Conservation (phyloP, 2,329 filamentous ascomycete species). For the Raffaelea arxii region DNA sequence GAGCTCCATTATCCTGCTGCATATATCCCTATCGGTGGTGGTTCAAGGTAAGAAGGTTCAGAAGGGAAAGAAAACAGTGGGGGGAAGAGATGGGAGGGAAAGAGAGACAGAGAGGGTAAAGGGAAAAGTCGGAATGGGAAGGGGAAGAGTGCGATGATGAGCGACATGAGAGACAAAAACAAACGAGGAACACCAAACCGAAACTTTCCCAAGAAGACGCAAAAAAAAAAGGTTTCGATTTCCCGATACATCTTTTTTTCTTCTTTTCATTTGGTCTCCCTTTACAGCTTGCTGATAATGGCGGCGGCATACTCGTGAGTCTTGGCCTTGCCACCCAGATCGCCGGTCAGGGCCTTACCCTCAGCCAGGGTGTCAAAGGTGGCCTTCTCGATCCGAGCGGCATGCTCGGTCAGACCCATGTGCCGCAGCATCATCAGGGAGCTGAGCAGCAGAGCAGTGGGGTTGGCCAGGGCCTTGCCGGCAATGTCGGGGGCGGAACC, state of each 20-base stretch:
- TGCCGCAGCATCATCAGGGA: conserved; percentile 99
- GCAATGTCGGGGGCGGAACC: conserved; percentile 56
- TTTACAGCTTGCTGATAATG: conserved; percentile 66
- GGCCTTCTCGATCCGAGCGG: conserved; percentile 80
- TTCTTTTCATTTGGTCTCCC: too few species aligned
- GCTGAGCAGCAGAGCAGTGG: conserved; percentile 86
- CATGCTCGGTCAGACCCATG: conserved; percentile 83
- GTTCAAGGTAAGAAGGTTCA: too few species aligned
- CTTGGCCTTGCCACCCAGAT: conserved; percentile 93
- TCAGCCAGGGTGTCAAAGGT: conserved; percentile 93
- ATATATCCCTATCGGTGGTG: too few species aligned
- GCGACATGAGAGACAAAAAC: neutral
- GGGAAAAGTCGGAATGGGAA: too few species aligned
- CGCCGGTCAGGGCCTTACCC: conserved; percentile 92
- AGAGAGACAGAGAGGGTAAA: neutral
- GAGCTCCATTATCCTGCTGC: too few species aligned
- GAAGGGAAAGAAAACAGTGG: neutral
- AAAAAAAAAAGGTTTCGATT: neutral
- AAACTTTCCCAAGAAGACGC: neutral
- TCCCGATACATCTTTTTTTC: neutral
- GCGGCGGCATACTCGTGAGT: conserved; percentile 88
- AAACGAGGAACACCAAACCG: neutral
- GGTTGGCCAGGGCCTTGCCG: conserved; percentile 87
- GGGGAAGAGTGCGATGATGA: too few species aligned
- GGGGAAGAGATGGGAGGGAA: neutral